Evolutionary conservation across 345 rosid genomes (phyloP).

Genomic region (Theobroma cacao): DNA sequence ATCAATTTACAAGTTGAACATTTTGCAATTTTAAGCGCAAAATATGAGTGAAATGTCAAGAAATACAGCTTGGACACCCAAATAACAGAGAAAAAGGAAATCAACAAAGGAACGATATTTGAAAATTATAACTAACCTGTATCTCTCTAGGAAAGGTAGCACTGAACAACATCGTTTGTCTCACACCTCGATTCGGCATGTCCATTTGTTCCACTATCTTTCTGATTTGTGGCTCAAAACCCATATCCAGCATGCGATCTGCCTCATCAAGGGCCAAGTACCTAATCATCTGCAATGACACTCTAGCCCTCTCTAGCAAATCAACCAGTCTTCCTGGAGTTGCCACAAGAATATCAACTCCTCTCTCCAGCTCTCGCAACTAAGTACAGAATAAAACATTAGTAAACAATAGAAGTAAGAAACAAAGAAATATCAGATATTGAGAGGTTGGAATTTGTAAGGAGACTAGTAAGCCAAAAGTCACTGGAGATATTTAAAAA

Average conservation of each 20-base stretch:
- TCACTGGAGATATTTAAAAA: background rate
- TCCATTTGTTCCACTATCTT: constrained; percentile 96
- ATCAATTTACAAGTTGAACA: background rate
- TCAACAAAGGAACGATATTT: background rate
- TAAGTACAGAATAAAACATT: constrained; percentile 20
- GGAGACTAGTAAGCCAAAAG: background rate
- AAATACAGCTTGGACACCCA: background rate
- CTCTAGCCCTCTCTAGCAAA: constrained; percentile 92
- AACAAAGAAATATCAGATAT: background rate
- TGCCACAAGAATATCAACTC: constrained; percentile 98
- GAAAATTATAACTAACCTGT: constrained; percentile 53
- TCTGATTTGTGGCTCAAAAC: constrained; percentile 98
- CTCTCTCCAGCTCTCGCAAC: constrained; percentile 93
- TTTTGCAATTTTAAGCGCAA: background rate
- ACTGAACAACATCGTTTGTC: constrained; percentile 95
- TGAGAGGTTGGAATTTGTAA: background rate
- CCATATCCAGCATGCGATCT: constrained; percentile 99
- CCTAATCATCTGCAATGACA: constrained; percentile 83
- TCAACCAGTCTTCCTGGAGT: constrained; percentile 98
- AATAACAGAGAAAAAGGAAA: background rate
- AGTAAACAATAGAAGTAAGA: background rate
- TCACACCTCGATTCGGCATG: constrained; percentile 82
- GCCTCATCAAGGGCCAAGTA: constrained; percentile 95
- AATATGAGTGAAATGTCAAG: background rate
- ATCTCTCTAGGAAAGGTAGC: constrained; percentile 98